These are phyloP conservation scores for Pythium pectinolyticum DNA, from an alignment of 352 stramenopile genomes.

Conservation along the genomic window DNA sequence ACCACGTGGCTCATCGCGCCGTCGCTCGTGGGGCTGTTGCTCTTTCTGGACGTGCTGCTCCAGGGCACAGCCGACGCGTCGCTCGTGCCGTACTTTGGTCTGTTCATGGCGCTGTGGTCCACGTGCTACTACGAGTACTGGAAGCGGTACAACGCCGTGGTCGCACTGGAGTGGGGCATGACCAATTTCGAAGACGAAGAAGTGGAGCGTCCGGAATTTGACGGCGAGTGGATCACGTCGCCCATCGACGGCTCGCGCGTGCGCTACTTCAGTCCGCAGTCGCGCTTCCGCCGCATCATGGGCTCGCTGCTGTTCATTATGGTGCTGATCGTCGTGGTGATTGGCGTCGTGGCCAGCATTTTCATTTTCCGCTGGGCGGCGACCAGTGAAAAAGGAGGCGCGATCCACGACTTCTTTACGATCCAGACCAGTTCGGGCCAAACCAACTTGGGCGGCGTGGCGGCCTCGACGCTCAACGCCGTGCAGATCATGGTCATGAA, in stretches of 20 bases:
- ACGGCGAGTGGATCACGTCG: conserved; percentile 67
- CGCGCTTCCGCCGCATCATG: conserved; percentile 63
- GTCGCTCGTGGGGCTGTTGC: conserved; percentile 82
- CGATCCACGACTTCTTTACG: conserved; percentile 64
- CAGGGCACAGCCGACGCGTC: conserved; percentile 55
- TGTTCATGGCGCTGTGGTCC: conserved; percentile 84
- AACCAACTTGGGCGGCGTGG: conserved; percentile 39
- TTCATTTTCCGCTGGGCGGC: conserved; percentile 72
- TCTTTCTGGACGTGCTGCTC: conserved; percentile 85
- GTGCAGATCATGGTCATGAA: conserved; percentile 85
- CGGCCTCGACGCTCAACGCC: conserved; percentile 76
- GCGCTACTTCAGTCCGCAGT: conserved; percentile 73
- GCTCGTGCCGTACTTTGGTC: conserved; percentile 70
- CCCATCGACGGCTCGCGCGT: conserved; percentile 74
- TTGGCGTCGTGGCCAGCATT: conserved; percentile 66
- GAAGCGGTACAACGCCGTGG: conserved; percentile 74
- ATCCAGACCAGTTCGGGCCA: conserved; percentile 31
- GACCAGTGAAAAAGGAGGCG: conserved; percentile 35
- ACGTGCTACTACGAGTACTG: conserved; percentile 84
- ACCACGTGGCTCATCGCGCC: conserved; percentile 93
- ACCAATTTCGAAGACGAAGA: conserved; percentile 71
- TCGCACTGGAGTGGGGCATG: conserved; percentile 79
- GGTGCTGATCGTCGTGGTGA: conserved; percentile 67
- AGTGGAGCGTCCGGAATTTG: conserved; percentile 67
- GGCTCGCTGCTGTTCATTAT: conserved; percentile 74